Conservation (phyloP, 345 rosid genomes). For the Pistacia vera region DNA sequence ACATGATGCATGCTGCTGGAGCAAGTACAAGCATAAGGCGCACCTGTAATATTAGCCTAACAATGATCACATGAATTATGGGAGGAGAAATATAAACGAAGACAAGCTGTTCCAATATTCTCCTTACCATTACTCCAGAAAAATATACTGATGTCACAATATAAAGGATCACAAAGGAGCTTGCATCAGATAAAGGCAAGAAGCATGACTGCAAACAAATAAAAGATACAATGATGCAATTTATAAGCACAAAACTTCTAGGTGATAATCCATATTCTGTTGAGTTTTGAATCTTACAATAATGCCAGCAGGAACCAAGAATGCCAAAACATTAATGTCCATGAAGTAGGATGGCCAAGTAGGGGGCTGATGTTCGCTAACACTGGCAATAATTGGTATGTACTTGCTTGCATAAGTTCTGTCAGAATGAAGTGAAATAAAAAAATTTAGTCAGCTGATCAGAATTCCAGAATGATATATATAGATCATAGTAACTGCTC, state of each 20-base stretch:
- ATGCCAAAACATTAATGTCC: constrained; percentile 99
- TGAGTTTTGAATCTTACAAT: constrained; percentile 59
- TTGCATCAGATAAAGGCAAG: constrained; percentile 94
- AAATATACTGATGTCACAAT: constrained; percentile 95
- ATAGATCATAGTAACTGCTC: neutral
- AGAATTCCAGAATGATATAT: neutral
- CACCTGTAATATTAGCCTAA: constrained; percentile 55
- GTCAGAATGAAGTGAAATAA: constrained; percentile 29
- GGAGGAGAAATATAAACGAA: neutral
- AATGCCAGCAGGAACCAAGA: constrained; percentile 99
- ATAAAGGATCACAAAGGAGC: constrained; percentile 89
- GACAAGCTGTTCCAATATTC: constrained; percentile 6
- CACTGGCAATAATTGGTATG: constrained; percentile 99
- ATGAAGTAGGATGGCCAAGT: constrained; percentile 99
- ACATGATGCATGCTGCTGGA: constrained; percentile 99
- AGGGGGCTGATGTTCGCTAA: constrained; percentile 99
- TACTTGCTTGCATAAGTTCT: constrained; percentile 99
- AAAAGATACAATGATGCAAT: constrained; percentile 23
- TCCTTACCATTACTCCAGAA: constrained; percentile 98
- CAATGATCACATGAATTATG: neutral
- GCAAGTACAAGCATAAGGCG: constrained; percentile 99
- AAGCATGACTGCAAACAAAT: constrained; percentile 86
- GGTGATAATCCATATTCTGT: constrained; percentile 6
- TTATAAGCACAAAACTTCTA: constrained; percentile 6
- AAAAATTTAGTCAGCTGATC: neutral